phyloP scores from a whole-genome alignment of 2,329 filamentous ascomycete genomes.

The Sclerotinia minor region DNA sequence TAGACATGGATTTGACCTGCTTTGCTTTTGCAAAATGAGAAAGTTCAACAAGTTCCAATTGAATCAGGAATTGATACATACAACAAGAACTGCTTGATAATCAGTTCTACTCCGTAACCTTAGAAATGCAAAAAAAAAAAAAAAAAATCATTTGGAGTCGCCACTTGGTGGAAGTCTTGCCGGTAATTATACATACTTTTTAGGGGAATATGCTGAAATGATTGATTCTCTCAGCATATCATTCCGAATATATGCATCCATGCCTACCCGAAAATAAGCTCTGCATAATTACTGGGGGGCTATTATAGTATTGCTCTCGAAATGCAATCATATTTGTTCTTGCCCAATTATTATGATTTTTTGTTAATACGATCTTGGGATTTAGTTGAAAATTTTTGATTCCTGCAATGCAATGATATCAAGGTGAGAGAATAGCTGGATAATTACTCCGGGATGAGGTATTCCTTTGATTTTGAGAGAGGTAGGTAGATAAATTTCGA shows the following conservation, averaged over 20 bases:
- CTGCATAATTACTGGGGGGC: conserved; percentile 52
- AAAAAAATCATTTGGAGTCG: conserved; percentile 37
- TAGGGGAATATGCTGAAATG: conserved; percentile 45
- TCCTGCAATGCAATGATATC: conserved; percentile 11
- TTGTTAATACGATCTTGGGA: too few species aligned
- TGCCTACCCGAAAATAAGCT: conserved; percentile 44
- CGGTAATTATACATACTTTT: conserved; percentile 50
- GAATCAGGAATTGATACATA: background rate
- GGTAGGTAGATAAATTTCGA: background rate
- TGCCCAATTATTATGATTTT: too few species aligned
- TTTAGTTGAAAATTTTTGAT: conserved; percentile 5
- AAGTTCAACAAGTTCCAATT: background rate
- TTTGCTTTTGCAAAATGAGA: background rate
- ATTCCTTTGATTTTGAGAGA: conserved; percentile 8
- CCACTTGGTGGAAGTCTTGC: conserved; percentile 54
- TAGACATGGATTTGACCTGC: background rate
- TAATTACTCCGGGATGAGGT: conserved; percentile 4
- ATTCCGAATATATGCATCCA: too few species aligned
- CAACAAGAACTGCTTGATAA: background rate
- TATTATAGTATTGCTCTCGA: conserved; percentile 48
- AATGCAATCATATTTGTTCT: conserved; percentile 49
- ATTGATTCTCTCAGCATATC: conserved; percentile 52
- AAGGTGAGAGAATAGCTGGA: conserved; percentile 9
- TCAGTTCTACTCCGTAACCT: background rate
- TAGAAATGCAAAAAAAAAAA: conserved; percentile 11